A percentile compares a stretch with the other conserved stretches of the same genome.
phyloP scores from a whole-genome alignment of 2,329 filamentous ascomycete species.

The Cyclaneusma minus region DNA sequence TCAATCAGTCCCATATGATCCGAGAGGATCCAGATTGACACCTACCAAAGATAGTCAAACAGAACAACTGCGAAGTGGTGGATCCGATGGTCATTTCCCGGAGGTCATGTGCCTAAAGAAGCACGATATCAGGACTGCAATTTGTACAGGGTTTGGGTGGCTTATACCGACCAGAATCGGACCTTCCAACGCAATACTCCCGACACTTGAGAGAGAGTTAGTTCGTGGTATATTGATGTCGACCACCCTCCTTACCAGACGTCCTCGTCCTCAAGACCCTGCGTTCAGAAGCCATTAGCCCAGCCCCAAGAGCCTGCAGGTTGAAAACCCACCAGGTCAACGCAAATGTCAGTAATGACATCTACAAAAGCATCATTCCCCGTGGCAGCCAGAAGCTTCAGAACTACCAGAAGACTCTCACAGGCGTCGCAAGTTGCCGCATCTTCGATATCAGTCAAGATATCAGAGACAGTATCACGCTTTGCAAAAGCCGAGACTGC shows the following conservation, averaged over 20 bases:
- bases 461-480: slow-evolving; percentile 7
- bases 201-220: slow-evolving; percentile 15
- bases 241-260: slow-evolving; percentile 24
- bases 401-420: slow-evolving; percentile 21
- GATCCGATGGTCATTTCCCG: slow-evolving; percentile 31
- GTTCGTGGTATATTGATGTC: not conserved
- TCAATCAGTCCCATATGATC: not conserved
- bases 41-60: slow-evolving; percentile 34
- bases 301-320: too few relatives aligned
- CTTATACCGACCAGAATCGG: too few relatives aligned
- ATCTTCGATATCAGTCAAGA: slow-evolving; percentile 18
- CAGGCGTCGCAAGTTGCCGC: slow-evolving; percentile 18
- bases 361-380: slow-evolving; percentile 26
- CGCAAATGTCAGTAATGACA: slow-evolving; percentile 21
- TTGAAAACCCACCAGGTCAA: slow-evolving; percentile 7
- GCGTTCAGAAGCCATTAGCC: not conserved
- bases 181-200: slow-evolving; percentile 33
- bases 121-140: too few relatives aligned
- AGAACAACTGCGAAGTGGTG: slow-evolving; percentile 33
- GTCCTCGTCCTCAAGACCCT: slow-evolving; percentile 28
- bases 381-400: slow-evolving; percentile 27
- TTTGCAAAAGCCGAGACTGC: slow-evolving; percentile 2
- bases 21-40: slow-evolving; percentile 22
- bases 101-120: slow-evolving; percentile 31
- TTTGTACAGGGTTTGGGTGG: too few relatives aligned